These are phyloP conservation scores for Pseudoturritis turrita DNA, from an alignment of 345 rosid genomes.

Conservation along the genomic window DNA sequence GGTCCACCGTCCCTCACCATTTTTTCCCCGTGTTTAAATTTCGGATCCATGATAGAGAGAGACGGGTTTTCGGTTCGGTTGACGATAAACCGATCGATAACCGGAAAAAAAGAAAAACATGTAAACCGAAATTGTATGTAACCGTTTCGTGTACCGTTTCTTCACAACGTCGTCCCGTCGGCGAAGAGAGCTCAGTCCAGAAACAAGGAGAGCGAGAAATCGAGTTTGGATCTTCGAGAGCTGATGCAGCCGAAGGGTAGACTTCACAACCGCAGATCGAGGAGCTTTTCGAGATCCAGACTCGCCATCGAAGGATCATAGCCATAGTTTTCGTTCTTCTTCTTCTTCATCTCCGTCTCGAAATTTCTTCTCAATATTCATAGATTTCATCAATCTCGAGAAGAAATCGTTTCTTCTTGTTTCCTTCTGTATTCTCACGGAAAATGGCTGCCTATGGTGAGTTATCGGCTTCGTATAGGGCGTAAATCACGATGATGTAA, in stretches of 20 bases:
- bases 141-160: not conserved
- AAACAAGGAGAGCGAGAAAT: not conserved
- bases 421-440: not conserved
- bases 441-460: slow-evolving; percentile 49
- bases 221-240: not conserved
- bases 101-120: not conserved
- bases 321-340: not conserved
- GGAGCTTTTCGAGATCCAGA: slow-evolving; percentile 64
- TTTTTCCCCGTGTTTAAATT: not conserved
- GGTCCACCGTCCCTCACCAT: not conserved
- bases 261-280: slow-evolving; percentile 46
- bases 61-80: slow-evolving; percentile 5
- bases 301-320: slow-evolving; percentile 62
- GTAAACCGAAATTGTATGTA: not conserved
- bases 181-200: not conserved
- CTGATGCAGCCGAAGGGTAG: slow-evolving; percentile 61
- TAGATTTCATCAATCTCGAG: not conserved
- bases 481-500: not conserved
- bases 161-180: not conserved
- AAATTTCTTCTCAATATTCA: not conserved
- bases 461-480: not conserved
- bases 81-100: not conserved
- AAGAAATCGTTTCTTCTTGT: not conserved
- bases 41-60: not conserved
- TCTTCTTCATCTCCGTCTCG: not conserved